Conservation (phyloP, 1,284 basidiomycete species). For the Ceratobasidium sp. region DNA sequence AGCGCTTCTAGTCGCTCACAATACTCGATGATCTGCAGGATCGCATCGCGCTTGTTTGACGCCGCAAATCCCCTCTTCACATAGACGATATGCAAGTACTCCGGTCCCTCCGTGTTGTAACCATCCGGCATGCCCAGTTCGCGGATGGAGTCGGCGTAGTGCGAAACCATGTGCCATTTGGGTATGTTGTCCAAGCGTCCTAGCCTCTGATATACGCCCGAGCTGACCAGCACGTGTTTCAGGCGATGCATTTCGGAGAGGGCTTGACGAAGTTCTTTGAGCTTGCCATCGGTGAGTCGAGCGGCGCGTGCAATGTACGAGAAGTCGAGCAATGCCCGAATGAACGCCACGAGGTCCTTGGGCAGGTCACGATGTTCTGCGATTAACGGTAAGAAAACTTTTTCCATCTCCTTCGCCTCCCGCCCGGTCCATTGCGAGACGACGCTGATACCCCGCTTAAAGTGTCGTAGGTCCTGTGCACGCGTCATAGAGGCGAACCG, state of each 20-base stretch:
- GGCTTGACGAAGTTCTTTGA: neutral
- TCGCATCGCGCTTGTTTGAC: neutral
- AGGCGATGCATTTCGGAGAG: neutral
- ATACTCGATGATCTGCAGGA: neutral
- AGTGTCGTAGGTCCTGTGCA: neutral
- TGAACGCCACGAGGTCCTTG: neutral
- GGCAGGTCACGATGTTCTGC: neutral
- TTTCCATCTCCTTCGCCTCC: slow-evolving; percentile 22
- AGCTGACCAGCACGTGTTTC: slow-evolving; percentile 1
- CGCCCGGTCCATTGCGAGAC: slow-evolving; percentile 15
- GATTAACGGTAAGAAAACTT: neutral
- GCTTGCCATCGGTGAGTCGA: neutral
- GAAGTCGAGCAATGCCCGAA: neutral
- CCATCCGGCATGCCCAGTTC: slow-evolving; percentile 11
- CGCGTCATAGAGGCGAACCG: slow-evolving; percentile 6
- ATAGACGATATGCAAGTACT: slow-evolving; percentile 29
- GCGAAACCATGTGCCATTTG: slow-evolving; percentile 33
- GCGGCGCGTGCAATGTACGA: neutral
- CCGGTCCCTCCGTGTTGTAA: slow-evolving; percentile 38
- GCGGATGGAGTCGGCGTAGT: slow-evolving; percentile 19
- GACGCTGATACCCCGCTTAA: neutral
- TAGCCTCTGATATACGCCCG: neutral
- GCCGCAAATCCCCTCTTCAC: neutral
- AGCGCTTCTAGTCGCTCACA: neutral
- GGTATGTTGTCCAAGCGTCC: neutral